Base-by-base conservation (phyloP, 306 rosid genomes). In the Vigna nakashimae region DNA sequence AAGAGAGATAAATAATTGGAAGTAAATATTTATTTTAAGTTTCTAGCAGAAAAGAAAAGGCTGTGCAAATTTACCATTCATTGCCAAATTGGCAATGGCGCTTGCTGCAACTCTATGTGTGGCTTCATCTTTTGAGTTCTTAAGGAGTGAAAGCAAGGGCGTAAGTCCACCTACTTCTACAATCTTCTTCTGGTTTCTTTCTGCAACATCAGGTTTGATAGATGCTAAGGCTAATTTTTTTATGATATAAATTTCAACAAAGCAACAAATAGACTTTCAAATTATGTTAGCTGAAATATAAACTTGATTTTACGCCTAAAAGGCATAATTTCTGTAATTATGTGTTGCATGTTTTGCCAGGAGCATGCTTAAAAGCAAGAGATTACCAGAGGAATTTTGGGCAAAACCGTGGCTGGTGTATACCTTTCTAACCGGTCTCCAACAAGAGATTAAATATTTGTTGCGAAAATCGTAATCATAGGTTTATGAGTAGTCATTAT, bases 81-180 rank as follows among this genome's bases (percentile, higher is more conserved):
- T 93, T 68, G 98, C 98, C 58, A 93, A 87, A 74, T 93, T 93
- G 13, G 98, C 97, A 17, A 93, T 89, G 57, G 98, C 98, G 30
- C 93, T 96, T 9, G 97, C 94, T 16, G 97, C 94, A 75, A 93
- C 95, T 91, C 97, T 87, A 58, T 89, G 98, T 71, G 87, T 87
- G 46, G 89, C 89, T 83, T 93, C 98, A 60, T 93, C 92, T 59
- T 87, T 80, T 6, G 93, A 82, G 84, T 79, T 88, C 81, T 83
- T 87, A 67, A 93, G 93, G 68, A 93, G 81, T 78, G 80, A 83
- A 83, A 93, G 89, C 85, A 93, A 83, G 60, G 98, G 91, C 18
- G 89, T 84, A 3, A 93, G 88, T 45, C 93, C 94, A 2, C 98
- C 97, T 14, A 90, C 98, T 77, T 91, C 86, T 20, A 93, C 97